phyloP scores from a whole-genome alignment of 345 rosid species.

The Citrus australasica region DNA sequence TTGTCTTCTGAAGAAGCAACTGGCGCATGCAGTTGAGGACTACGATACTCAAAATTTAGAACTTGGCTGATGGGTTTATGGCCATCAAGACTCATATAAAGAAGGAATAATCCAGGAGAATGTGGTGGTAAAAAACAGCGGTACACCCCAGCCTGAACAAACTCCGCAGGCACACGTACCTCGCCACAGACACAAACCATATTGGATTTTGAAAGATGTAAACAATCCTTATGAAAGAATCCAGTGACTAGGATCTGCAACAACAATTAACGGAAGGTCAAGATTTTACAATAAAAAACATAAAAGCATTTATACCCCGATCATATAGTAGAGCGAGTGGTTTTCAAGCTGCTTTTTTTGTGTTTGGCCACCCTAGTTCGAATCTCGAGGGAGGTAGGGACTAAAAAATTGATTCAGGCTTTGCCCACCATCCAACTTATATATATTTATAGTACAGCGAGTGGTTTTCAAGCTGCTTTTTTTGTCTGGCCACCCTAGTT shows the following conservation, averaged over 20 bases:
- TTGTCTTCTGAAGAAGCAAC: conserved; percentile 39
- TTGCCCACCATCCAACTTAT: too few relatives aligned
- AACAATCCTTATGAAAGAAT: conserved; percentile 51
- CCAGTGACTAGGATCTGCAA: conserved; percentile 77
- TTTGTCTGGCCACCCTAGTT: too few relatives aligned
- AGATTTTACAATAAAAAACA: neutral
- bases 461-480: too few relatives aligned
- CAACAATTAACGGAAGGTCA: neutral
- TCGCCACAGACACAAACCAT: conserved; percentile 78
- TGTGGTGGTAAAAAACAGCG: conserved; percentile 72
- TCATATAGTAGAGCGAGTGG: too few relatives aligned
- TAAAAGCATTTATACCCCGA: too few relatives aligned
- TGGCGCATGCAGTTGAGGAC: conserved; percentile 30
- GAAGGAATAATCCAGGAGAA: conserved; percentile 57
- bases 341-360: too few relatives aligned
- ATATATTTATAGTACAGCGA: too few relatives aligned
- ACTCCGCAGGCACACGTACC: conserved; percentile 47
- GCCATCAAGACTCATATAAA: conserved; percentile 77
- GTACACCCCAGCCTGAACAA: conserved; percentile 78
- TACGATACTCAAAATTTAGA: conserved; percentile 68
- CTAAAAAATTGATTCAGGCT: too few relatives aligned
- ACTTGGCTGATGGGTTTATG: conserved; percentile 76
- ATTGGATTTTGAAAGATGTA: conserved; percentile 51
- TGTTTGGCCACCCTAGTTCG: too few relatives aligned
- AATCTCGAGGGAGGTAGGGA: too few relatives aligned